Conservation (phyloP, 169 alveolate species). For the Cryptosporidium andersoni region DNA sequence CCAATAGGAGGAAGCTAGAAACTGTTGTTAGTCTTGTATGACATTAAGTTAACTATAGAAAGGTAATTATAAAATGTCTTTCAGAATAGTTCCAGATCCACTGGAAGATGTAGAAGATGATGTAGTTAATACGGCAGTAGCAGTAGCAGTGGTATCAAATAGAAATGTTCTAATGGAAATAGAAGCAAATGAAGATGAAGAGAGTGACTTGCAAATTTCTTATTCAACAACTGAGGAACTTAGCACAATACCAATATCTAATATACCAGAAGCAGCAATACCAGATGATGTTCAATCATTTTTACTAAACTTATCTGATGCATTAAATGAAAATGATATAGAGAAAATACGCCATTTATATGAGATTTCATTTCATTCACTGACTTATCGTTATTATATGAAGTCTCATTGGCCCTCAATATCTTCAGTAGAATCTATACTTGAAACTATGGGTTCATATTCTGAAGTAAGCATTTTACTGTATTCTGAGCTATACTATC, state of each 20-base stretch:
- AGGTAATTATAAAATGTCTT: slow-evolving; percentile 14
- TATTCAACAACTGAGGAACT: slow-evolving; percentile 12
- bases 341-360: slow-evolving; percentile 51
- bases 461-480: slow-evolving; percentile 14
- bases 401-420: slow-evolving; percentile 54
- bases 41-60: too few relatives aligned
- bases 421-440: slow-evolving; percentile 28
- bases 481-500: slow-evolving; percentile 51
- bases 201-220: slow-evolving; percentile 33
- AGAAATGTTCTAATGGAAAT: slow-evolving; percentile 38
- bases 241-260: neutral
- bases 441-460: slow-evolving; percentile 13
- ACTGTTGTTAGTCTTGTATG: too few relatives aligned
- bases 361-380: slow-evolving; percentile 7
- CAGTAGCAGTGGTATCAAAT: slow-evolving; percentile 50
- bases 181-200: slow-evolving; percentile 41
- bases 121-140: slow-evolving; percentile 44
- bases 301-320: slow-evolving; percentile 23
- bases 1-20: too few relatives aligned
- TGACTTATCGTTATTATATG: slow-evolving; percentile 63
- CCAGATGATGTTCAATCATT: slow-evolving; percentile 64
- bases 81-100: slow-evolving; percentile 55
- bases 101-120: slow-evolving; percentile 66
- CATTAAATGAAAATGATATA: slow-evolving; percentile 34
- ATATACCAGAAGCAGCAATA: slow-evolving; percentile 6